A percentile compares a stretch with the other conserved stretches of the same genome.
Evolutionary conservation across 2,329 filamentous ascomycete genomes (phyloP).

Genomic region (Pseudopyrenochaeta lycopersici): DNA sequence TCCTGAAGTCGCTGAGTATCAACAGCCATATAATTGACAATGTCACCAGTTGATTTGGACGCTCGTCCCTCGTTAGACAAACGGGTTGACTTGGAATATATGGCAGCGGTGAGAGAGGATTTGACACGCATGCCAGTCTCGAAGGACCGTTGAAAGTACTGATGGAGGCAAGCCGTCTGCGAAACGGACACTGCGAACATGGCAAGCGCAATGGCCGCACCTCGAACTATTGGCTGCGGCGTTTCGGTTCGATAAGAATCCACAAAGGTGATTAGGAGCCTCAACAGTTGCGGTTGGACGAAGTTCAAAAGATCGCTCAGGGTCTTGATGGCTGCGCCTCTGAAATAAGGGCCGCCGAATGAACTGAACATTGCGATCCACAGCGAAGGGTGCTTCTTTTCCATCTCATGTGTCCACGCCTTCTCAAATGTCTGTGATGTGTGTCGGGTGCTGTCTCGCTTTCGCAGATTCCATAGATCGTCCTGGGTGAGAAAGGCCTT

Average conservation of each 20-base stretch:
- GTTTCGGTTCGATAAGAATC: slow-evolving; percentile 72
- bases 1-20: slow-evolving; percentile 96
- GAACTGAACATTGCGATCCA: slow-evolving; percentile 87
- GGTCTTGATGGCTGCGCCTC: slow-evolving; percentile 87
- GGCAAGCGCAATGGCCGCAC: slow-evolving; percentile 84
- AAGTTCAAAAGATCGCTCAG: slow-evolving; percentile 87
- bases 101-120: slow-evolving; percentile 85
- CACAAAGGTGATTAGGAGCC: slow-evolving; percentile 84
- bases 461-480: slow-evolving; percentile 91
- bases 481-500: slow-evolving; percentile 91
- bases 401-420: slow-evolving; percentile 79
- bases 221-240: slow-evolving; percentile 81
- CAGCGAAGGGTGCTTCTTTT: slow-evolving; percentile 77
- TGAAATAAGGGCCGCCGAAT: slow-evolving; percentile 84
- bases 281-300: slow-evolving; percentile 87
- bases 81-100: slow-evolving; percentile 89
- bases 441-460: slow-evolving; percentile 77
- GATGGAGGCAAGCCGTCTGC: slow-evolving; percentile 91
- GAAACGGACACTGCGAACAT: slow-evolving; percentile 91
- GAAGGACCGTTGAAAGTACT: slow-evolving; percentile 96
- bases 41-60: slow-evolving; percentile 91
- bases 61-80: slow-evolving; percentile 93
- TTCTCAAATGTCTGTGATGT: slow-evolving; percentile 76
- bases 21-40: slow-evolving; percentile 99
- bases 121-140: slow-evolving; percentile 98